Evolutionary conservation across 768 basidiomycete genomes (phyloP).

Genomic region (Mycena galericulata): DNA sequence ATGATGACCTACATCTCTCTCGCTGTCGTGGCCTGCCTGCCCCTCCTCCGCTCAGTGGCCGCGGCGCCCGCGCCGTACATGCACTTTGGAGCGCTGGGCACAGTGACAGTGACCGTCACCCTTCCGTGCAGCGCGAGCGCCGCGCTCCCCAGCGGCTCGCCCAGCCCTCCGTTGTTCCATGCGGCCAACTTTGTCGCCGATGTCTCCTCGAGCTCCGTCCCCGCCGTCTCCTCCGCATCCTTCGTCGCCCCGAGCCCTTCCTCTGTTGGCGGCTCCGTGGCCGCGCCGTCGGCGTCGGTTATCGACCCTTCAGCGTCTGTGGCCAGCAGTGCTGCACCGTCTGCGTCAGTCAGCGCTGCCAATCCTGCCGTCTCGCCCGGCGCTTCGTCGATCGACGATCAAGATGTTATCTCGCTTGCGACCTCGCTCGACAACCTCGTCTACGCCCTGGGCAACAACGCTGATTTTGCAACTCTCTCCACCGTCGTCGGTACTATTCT

Average conservation of each 20-base stretch:
- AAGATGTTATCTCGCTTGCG: neutral
- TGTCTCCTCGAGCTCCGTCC: neutral
- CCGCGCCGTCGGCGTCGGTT: neutral
- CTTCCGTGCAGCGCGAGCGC: neutral
- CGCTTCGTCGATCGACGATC: neutral
- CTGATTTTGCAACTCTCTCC: too few species aligned
- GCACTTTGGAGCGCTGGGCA: neutral
- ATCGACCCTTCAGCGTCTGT: neutral
- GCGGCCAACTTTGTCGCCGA: neutral
- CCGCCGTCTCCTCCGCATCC: neutral
- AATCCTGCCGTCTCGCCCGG: neutral
- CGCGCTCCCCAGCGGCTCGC: neutral
- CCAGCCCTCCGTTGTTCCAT: too few species aligned
- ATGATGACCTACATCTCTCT: constrained; percentile 23
- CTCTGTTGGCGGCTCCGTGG: too few species aligned
- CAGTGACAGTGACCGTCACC: constrained; percentile 16
- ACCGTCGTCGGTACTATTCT: too few species aligned
- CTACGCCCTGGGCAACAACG: too few species aligned
- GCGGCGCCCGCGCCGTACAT: neutral
- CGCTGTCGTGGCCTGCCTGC: neutral
- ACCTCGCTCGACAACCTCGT: neutral
- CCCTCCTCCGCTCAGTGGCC: constrained; percentile 13
- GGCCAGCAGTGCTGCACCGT: neutral
- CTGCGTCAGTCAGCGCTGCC: neutral
- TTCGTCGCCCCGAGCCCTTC: neutral